Evolutionary conservation across 2,329 filamentous ascomycete genomes (phyloP).

Genomic region (Alternaria infectoria): DNA sequence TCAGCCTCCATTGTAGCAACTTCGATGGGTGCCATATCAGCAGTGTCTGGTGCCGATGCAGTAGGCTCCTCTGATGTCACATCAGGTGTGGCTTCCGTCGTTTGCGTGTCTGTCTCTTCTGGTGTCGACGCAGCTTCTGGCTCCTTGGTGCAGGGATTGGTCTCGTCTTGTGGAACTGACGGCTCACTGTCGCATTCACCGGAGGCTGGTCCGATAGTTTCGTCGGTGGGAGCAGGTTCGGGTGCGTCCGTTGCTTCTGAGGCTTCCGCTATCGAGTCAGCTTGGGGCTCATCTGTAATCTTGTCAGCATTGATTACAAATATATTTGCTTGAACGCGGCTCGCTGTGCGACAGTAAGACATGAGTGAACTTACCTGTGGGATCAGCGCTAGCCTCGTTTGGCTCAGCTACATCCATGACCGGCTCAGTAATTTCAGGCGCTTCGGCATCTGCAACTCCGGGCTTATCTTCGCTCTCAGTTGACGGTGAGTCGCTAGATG

Average conservation of each 20-base stretch:
- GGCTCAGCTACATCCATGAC: not conserved
- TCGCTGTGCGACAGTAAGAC: not conserved
- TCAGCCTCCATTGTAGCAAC: not conserved
- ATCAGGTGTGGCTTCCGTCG: not conserved
- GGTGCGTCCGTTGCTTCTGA: not conserved
- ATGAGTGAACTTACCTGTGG: not conserved
- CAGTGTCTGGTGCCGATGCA: not conserved
- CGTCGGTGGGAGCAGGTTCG: not conserved
- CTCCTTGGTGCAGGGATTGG: not conserved
- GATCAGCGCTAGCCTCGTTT: not conserved
- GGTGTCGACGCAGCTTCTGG: not conserved
- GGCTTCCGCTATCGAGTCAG: not conserved
- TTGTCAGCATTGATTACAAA: not conserved
- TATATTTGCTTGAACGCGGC: not conserved
- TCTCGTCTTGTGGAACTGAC: not conserved
- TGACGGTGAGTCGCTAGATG: not conserved
- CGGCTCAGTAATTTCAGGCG: not conserved
- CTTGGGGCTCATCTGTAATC: not conserved
- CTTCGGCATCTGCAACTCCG: not conserved
- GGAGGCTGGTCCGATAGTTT: not conserved
- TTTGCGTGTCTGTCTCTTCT: not conserved
- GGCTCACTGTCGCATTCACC: not conserved
- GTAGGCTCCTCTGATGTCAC: not conserved
- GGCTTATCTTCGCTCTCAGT: constrained; percentile 1
- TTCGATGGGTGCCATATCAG: not conserved